phyloP scores from a whole-genome alignment of 306 rosid genomes.

The Cucurbita maxima region DNA sequence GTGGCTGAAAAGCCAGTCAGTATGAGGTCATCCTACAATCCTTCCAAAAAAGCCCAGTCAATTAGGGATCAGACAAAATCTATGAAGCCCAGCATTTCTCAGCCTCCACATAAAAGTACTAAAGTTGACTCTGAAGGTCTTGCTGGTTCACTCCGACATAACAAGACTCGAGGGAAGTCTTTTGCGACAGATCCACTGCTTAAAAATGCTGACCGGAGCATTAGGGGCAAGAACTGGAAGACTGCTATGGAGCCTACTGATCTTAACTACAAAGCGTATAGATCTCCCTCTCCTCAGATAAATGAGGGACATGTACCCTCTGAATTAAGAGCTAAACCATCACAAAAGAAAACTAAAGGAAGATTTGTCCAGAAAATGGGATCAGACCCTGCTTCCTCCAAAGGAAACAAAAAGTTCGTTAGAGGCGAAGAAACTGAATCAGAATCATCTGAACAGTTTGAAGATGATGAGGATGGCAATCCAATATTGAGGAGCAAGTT shows the following conservation, averaged over 20 bases:
- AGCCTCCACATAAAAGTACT: slow-evolving; percentile 22
- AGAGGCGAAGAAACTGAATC: slow-evolving; percentile 85
- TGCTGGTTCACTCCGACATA: slow-evolving; percentile 26
- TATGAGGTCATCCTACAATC: slow-evolving; percentile 32
- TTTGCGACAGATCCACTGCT: slow-evolving; percentile 38
- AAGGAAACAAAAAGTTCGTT: slow-evolving; percentile 28
- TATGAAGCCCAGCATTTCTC: slow-evolving; percentile 29
- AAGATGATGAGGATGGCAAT: slow-evolving; percentile 67
- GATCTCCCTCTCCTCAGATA: slow-evolving; percentile 63
- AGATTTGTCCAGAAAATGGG: slow-evolving; percentile 40
- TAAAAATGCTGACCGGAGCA: slow-evolving; percentile 46
- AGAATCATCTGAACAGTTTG: slow-evolving; percentile 77
- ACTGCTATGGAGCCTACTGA: slow-evolving; percentile 60
- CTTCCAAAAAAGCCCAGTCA: slow-evolving; percentile 40
- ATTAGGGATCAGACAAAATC: slow-evolving; percentile 37
- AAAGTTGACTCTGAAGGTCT: slow-evolving; percentile 32
- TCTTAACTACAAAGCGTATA: slow-evolving; percentile 37
- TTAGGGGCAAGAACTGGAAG: slow-evolving; percentile 58
- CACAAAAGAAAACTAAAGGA: slow-evolving; percentile 45
- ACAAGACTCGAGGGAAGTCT: slow-evolving; percentile 34
- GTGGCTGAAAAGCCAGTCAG: slow-evolving; percentile 39
- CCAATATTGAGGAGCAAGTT: slow-evolving; percentile 59
- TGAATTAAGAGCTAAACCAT: slow-evolving; percentile 43
- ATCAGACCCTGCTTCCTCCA: slow-evolving; percentile 21
- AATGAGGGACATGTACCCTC: slow-evolving; percentile 40